Evolutionary conservation across 2,329 filamentous ascomycete species (phyloP).

Genomic region (Talaromyces sp.): DNA sequence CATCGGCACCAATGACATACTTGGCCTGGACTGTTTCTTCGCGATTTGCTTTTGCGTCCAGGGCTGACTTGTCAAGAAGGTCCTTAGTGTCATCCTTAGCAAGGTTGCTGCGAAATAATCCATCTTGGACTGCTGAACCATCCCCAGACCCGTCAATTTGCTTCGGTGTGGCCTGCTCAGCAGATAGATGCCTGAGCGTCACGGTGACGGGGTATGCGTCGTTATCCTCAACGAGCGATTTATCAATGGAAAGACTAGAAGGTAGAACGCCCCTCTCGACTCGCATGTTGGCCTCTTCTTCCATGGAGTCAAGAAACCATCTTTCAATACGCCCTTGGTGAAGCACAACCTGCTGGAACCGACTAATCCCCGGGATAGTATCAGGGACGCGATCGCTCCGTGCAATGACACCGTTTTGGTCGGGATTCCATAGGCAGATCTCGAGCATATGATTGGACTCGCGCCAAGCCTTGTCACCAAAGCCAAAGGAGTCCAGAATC

Average conservation of each 20-base stretch:
- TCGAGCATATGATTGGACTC: slow-evolving; percentile 16
- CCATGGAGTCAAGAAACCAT: slow-evolving; percentile 60
- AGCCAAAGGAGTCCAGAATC: slow-evolving; percentile 68
- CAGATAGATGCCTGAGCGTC: slow-evolving; percentile 51
- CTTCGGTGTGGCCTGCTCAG: slow-evolving; percentile 52
- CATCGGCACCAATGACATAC: slow-evolving; percentile 64
- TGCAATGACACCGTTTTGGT: slow-evolving; percentile 2
- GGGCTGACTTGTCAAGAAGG: not conserved
- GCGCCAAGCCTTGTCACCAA: slow-evolving; percentile 55
- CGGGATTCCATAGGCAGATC: slow-evolving; percentile 4
- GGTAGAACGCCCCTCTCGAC: slow-evolving; percentile 60
- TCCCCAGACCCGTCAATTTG: not conserved
- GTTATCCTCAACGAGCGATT: slow-evolving; percentile 44
- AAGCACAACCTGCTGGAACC: slow-evolving; percentile 55
- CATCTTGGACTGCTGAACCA: not conserved
- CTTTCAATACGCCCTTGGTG: slow-evolving; percentile 67
- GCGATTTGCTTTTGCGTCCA: not conserved
- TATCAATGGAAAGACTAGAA: slow-evolving; percentile 44
- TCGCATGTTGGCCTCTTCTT: slow-evolving; percentile 48
- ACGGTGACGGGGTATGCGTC: slow-evolving; percentile 58
- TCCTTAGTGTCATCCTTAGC: not conserved
- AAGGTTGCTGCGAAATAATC: not conserved
- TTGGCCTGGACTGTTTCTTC: slow-evolving; percentile 45
- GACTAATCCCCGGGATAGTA: slow-evolving; percentile 4
- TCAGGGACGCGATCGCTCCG: slow-evolving; percentile 2